Base-by-base conservation (phyloP, 2,329 filamentous ascomycete genomes). In the Clonostachys solani region DNA sequence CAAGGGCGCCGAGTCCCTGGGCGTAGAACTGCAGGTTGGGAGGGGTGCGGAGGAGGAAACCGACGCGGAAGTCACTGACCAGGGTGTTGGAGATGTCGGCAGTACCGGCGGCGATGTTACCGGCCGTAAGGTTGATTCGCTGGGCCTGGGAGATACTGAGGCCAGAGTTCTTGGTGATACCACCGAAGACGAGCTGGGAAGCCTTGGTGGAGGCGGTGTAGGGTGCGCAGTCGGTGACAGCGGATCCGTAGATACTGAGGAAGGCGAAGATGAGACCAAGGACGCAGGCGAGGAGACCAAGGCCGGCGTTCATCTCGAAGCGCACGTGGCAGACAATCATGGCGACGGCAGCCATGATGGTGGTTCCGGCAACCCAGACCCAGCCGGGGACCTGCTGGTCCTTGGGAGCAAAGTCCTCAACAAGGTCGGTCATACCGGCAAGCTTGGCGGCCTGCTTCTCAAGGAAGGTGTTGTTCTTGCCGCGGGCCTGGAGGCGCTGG, bases 151-250 rank as follows among this genome's bases (percentile, higher is more conserved):
- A 54, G 47, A 77, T 53, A 2, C 63, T 56, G 62, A 75, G 78
- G 52, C 74, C 66, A 9, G 23, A 29, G 48, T 77, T 69, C 52
- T 75, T 73, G 35, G 83, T 86, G 33, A 82, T 81, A 44, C 78
- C 83, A 53, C 83, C 83, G 42, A 84, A 81, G 47, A 87, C 74
- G 48, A 87, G 78, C 67, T 87, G 84, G 2, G 81, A 84, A 5
- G 83, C 83, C 65, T 87, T 87, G 53, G 82, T 76, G 1, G 81
- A 81, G 5, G 84, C 81, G 4, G 83, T 86, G 3, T 87, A 68
- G 1, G 84, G 84, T 0, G 83, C 82, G 54, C 77, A 77, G 54
- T 69, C 66, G 1, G 79, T 83, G 54, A 82, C 78, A 13, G 80
- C 80, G 43, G 78, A 68, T 9, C 66, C 66, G 36, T 68, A 67